Evolutionary conservation across 768 basidiomycete species (phyloP).

Genomic region (Mycena filopes): DNA sequence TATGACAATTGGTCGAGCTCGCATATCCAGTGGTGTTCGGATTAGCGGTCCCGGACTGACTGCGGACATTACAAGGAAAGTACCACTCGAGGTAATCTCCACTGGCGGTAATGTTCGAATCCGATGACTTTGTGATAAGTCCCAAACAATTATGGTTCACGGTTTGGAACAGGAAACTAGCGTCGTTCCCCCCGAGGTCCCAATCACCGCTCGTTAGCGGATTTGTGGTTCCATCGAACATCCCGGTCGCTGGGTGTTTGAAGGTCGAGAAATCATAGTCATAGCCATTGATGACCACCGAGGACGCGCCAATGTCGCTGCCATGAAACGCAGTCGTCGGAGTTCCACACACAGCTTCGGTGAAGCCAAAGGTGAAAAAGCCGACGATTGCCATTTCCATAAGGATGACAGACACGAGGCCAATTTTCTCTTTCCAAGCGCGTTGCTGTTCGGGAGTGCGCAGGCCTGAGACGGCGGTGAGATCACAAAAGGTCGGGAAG

Average conservation of each 20-base stretch:
- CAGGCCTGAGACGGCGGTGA: conserved; percentile 56
- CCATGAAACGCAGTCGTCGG: conserved; percentile 63
- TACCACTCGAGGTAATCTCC: conserved; percentile 73
- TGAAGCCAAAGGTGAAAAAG: conserved; percentile 87
- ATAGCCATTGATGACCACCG: conserved; percentile 76
- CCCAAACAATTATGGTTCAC: conserved; percentile 72
- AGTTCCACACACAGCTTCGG: conserved; percentile 70
- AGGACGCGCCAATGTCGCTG: conserved; percentile 64
- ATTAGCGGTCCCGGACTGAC: conserved; percentile 60
- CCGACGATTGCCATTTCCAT: conserved; percentile 77
- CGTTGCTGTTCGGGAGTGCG: conserved; percentile 78
- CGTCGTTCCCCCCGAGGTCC: conserved; percentile 73
- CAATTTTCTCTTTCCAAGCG: conserved; percentile 87
- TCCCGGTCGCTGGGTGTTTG: conserved; percentile 69
- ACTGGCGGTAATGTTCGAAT: conserved; percentile 64
- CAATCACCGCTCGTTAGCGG: conserved; percentile 73
- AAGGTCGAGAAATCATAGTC: conserved; percentile 79
- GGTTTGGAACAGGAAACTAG: conserved; percentile 81
- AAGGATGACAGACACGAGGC: conserved; percentile 70
- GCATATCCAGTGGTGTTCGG: conserved; percentile 69
- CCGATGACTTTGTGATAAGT: conserved; percentile 67
- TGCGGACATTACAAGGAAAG: conserved; percentile 81
- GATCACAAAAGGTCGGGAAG: neutral
- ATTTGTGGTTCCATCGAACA: conserved; percentile 72
- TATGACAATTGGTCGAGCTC: conserved; percentile 66